Conservation (phyloP, 2,329 filamentous ascomycete genomes). For the Mollisiaceae sp. region DNA sequence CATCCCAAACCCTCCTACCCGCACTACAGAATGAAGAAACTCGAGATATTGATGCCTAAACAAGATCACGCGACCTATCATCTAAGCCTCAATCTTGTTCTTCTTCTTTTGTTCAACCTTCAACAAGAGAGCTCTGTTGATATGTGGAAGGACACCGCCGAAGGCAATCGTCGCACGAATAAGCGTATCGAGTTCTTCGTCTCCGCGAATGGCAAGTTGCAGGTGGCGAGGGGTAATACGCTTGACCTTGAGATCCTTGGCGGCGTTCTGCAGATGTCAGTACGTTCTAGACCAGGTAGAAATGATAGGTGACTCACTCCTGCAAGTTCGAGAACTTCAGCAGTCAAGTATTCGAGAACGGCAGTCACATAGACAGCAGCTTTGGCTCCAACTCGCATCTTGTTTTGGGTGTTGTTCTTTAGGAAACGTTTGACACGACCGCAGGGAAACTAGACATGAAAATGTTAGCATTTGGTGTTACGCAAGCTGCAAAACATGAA, state of each 20-base stretch:
- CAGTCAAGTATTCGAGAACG: slow-evolving; percentile 96
- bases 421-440: slow-evolving; percentile 99
- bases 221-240: slow-evolving; percentile 98
- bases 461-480: slow-evolving; percentile 40
- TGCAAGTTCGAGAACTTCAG: slow-evolving; percentile 96
- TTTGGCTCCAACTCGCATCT: slow-evolving; percentile 99
- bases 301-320: slow-evolving; percentile 63
- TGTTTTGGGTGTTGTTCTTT: slow-evolving; percentile 99
- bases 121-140: slow-evolving; percentile 94
- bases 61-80: slow-evolving; percentile 25
- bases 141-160: slow-evolving; percentile 96
- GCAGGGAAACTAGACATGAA: slow-evolving; percentile 80
- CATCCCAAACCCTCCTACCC: slow-evolving; percentile 23
- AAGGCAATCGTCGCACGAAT: slow-evolving; percentile 98
- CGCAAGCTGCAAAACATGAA: neutral
- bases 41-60: slow-evolving; percentile 19
- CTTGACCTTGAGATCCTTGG: slow-evolving; percentile 99
- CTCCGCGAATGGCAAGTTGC: slow-evolving; percentile 96
- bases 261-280: slow-evolving; percentile 71
- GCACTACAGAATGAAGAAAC: slow-evolving; percentile 19
- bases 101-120: slow-evolving; percentile 99
- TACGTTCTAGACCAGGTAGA: slow-evolving; percentile 18
- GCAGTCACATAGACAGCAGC: slow-evolving; percentile 98
- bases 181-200: slow-evolving; percentile 96
- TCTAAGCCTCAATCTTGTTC: slow-evolving; percentile 45